phyloP scores from a whole-genome alignment of 306 rosid genomes.

The Alnus rubra region DNA sequence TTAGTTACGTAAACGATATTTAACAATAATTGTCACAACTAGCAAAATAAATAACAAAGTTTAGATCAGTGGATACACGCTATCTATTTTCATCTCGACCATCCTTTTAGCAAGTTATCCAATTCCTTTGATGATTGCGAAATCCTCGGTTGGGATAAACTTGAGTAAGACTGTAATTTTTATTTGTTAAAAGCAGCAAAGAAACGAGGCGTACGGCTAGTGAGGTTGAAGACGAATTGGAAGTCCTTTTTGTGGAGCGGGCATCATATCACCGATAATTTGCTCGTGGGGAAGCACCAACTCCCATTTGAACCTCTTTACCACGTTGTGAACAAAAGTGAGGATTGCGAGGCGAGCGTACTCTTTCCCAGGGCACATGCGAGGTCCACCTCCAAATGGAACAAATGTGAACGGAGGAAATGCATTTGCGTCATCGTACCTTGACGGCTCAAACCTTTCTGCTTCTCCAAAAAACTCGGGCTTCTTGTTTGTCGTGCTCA shows the following conservation, averaged over 20 bases:
- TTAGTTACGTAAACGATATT: too few relatives aligned
- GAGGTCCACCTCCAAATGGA: slow-evolving; percentile 6
- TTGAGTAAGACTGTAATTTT: too few relatives aligned
- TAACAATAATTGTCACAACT: too few relatives aligned
- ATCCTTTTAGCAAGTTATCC: too few relatives aligned
- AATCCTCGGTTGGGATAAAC: too few relatives aligned
- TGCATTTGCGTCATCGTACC: neutral
- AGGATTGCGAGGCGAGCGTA: neutral
- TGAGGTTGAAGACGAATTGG: neutral
- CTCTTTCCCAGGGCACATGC: slow-evolving; percentile 15
- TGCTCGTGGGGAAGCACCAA: neutral
- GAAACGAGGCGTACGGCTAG: too few relatives aligned
- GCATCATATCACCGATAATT: neutral
- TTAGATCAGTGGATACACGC: too few relatives aligned
- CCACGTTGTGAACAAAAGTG: neutral
- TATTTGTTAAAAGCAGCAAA: too few relatives aligned
- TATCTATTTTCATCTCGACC: too few relatives aligned
- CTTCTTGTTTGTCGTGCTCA: slow-evolving; percentile 32
- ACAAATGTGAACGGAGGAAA: neutral
- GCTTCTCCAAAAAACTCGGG: neutral
- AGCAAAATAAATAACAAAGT: too few relatives aligned
- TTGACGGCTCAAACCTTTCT: neutral
- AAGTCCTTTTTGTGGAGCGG: neutral
- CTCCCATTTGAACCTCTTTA: neutral
- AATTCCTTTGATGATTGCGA: too few relatives aligned